These are phyloP conservation scores for Cordia subcordata DNA, from an alignment of 257 asterid genomes.

Conservation along the genomic window DNA sequence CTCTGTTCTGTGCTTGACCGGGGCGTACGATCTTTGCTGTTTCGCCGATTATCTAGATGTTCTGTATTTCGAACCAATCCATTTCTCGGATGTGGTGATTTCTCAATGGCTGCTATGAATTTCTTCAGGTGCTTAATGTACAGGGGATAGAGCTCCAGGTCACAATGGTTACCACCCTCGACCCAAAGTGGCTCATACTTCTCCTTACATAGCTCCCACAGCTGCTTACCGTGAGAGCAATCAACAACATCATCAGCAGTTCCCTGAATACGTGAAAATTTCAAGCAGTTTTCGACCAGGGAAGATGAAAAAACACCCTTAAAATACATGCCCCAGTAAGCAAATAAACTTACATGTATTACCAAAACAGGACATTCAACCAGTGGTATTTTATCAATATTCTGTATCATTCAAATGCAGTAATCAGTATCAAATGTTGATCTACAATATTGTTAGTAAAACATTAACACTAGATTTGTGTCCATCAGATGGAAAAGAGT, in stretches of 20 bases:
- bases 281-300: neutral
- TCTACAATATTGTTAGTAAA: neutral
- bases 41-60: slow-evolving; percentile 45
- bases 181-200: slow-evolving; percentile 96
- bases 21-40: slow-evolving; percentile 69
- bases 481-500: neutral
- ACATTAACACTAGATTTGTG: neutral
- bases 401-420: slow-evolving; percentile 43
- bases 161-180: slow-evolving; percentile 88
- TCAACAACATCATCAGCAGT: slow-evolving; percentile 89
- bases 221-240: slow-evolving; percentile 90
- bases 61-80: slow-evolving; percentile 36
- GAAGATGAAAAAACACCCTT: neutral
- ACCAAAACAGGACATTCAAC: slow-evolving; percentile 86
- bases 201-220: slow-evolving; percentile 83
- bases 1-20: slow-evolving; percentile 68
- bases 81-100: slow-evolving; percentile 48
- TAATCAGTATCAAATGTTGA: neutral
- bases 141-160: slow-evolving; percentile 89
- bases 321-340: neutral
- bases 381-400: slow-evolving; percentile 80
- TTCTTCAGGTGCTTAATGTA: slow-evolving; percentile 87
- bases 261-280: slow-evolving; percentile 42
- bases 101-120: slow-evolving; percentile 72
- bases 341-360: slow-evolving; percentile 70